Base-by-base conservation (phyloP, 78 protist species). In the Tieghemostelium lacteum region DNA sequence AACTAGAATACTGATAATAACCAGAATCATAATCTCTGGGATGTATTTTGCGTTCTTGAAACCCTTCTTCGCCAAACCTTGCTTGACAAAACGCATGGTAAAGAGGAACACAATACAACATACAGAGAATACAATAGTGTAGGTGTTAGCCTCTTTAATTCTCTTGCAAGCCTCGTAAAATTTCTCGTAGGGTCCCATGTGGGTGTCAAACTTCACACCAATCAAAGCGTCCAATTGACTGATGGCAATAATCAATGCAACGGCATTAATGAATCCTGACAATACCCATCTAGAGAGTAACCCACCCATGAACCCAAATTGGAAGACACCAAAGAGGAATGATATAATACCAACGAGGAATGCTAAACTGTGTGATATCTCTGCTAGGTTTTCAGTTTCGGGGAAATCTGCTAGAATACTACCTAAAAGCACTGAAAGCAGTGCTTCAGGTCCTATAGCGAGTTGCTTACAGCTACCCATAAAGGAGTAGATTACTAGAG, bases 381-480 rank as follows among this genome's bases (percentile, higher is more conserved):
- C 40, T 14, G 63, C 37, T 1, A 34, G 29, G 14, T 28, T 16
- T 14, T 50, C 78, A 26, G 17, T 34, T 0, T 36, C 70, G 8
- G 24, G 54, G 49, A 17, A 33, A 26, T 60, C 69, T 14, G 37
- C 66, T 40, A 88, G 52, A 33, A 74, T 69, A 0, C 75, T 39
- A 14, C 88, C 86, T 36, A 77, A 52, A n/a, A 88, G 62, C 37
- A 88, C 87, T 24, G 93, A 75, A 26, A 88, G 39, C 3, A 88
- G 60, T 29, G 93, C 93, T 55, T 88, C 93, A 17, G 93, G 93
- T 66, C 93, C 93, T 17, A 88, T 78, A 1, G 93, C 85, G 1
- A 88, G 73, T 74, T 88, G 93, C 69, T 80, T 65, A 40, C 94
- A 91, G 33, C 92, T 75, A n/a, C 98, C 98, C 65, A 96, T 85